These are phyloP conservation scores for Oryza meyeriana DNA, from an alignment of 176 grass and related monocot species.

Conservation along the genomic window DNA sequence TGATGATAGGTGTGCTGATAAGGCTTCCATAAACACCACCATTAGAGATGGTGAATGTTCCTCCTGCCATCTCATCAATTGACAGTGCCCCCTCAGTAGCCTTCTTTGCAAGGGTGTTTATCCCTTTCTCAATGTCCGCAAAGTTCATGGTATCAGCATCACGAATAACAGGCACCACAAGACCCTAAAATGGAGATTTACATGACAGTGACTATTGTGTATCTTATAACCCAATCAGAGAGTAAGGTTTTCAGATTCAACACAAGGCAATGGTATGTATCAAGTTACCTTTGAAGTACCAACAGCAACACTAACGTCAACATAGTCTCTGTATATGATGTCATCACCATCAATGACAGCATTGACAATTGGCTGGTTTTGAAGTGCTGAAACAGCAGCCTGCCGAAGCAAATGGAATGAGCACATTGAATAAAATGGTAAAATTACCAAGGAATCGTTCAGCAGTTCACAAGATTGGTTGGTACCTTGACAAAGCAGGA, in stretches of 20 bases:
- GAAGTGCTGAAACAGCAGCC: conserved; percentile 87
- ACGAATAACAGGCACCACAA: conserved; percentile 77
- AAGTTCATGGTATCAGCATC: conserved; percentile 81
- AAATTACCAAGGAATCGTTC: background rate
- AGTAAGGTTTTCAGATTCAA: background rate
- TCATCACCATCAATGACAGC: conserved; percentile 96
- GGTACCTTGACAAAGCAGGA: conserved; percentile 92
- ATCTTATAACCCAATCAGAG: background rate
- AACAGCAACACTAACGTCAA: conserved; percentile 91
- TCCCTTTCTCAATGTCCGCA: conserved; percentile 78
- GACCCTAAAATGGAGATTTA: conserved; percentile 44
- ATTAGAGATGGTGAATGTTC: conserved; percentile 88
- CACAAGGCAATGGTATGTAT: background rate
- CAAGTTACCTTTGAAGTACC: conserved; percentile 76
- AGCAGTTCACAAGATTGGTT: background rate
- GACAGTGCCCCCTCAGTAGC: conserved; percentile 74
- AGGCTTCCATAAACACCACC: conserved; percentile 89
- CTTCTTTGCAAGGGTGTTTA: conserved; percentile 80
- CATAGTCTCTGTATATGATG: conserved; percentile 93
- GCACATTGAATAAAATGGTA: background rate
- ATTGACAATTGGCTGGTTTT: conserved; percentile 94
- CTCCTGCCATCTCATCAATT: conserved; percentile 91
- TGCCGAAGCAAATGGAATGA: conserved; percentile 35
- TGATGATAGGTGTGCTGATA: conserved; percentile 85
- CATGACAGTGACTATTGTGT: background rate